A percentile compares a stretch with the other conserved stretches of the same genome.
These are phyloP conservation scores for Ceratorhiza oryzae-sativae DNA, from an alignment of 1,284 basidiomycete genomes.

Conservation along the genomic window DNA sequence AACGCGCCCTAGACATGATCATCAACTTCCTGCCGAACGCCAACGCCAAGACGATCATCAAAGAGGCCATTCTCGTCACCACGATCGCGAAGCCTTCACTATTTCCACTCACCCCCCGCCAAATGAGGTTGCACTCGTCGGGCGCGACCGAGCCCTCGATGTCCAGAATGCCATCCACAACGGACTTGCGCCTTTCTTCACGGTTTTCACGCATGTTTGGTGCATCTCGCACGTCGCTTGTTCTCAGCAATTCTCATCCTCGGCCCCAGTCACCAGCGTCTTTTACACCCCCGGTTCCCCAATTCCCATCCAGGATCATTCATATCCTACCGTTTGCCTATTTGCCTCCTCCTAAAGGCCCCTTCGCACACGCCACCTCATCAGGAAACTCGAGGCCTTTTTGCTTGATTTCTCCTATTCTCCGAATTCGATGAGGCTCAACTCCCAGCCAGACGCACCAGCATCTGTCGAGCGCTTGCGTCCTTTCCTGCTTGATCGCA, in stretches of 20 bases:
- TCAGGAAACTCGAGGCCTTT: constrained; percentile 33
- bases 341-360: constrained; percentile 18
- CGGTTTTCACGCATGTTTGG: constrained; percentile 32
- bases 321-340: constrained; percentile 31
- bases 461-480: constrained; percentile 20
- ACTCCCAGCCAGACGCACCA: constrained; percentile 11
- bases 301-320: constrained; percentile 19
- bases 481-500: constrained; percentile 23
- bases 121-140: constrained; percentile 10
- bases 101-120: constrained; percentile 19
- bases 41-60: constrained; percentile 33
- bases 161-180: constrained; percentile 17
- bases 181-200: constrained; percentile 21
- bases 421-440: constrained; percentile 17
- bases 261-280: constrained; percentile 24
- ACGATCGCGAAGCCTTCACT: constrained; percentile 34
- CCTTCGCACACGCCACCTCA: constrained; percentile 33
- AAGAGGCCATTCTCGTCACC: constrained; percentile 33
- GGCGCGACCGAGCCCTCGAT: constrained; percentile 23
- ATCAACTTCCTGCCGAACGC: constrained; percentile 36
- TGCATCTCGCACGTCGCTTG: constrained; percentile 30
- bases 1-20: constrained; percentile 34
- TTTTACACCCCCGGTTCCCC: not conserved
- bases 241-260: constrained; percentile 29
- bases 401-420: constrained; percentile 37